Evolutionary conservation across 73 alveolate species (phyloP).

Genomic region (Paramecium pentaurelia): DNA sequence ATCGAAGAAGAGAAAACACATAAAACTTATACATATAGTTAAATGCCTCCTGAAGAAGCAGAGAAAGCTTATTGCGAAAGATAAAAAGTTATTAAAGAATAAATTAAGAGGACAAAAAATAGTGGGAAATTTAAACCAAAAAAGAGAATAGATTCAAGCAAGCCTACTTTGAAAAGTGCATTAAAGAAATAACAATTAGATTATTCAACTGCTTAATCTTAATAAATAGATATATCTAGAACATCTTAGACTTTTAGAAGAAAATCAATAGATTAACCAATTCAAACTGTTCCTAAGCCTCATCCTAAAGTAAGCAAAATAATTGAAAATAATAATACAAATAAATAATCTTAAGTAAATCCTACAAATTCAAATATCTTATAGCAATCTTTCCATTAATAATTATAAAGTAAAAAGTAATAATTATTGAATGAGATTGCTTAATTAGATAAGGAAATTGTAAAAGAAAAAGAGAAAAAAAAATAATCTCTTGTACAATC

Average conservation of each 20-base stretch:
- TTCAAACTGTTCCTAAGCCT: background rate
- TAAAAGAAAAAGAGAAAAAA: background rate
- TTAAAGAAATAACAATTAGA: background rate
- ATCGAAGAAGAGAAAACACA: background rate
- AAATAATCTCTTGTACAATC: background rate
- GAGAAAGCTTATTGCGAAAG: background rate
- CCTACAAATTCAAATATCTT: background rate
- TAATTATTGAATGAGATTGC: background rate
- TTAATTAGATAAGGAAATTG: background rate
- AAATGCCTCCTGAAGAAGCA: conserved; percentile 7
- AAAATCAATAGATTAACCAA: conserved; percentile 7
- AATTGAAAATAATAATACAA: background rate
- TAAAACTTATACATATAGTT: background rate
- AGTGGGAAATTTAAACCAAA: background rate
- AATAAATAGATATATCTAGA: background rate
- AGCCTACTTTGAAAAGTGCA: background rate
- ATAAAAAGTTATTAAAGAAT: background rate
- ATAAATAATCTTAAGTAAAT: background rate
- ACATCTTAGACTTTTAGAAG: background rate
- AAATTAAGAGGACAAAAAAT: conserved; percentile 7
- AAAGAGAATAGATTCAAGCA: background rate
- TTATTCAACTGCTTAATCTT: background rate
- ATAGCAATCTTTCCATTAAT: background rate
- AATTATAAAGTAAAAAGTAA: background rate
- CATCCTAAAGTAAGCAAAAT: background rate